Evolutionary conservation across 163 green algal species (phyloP), one percentile per base, ranked within the genome.

Genomic region (Chlorella variabilis): DNA sequence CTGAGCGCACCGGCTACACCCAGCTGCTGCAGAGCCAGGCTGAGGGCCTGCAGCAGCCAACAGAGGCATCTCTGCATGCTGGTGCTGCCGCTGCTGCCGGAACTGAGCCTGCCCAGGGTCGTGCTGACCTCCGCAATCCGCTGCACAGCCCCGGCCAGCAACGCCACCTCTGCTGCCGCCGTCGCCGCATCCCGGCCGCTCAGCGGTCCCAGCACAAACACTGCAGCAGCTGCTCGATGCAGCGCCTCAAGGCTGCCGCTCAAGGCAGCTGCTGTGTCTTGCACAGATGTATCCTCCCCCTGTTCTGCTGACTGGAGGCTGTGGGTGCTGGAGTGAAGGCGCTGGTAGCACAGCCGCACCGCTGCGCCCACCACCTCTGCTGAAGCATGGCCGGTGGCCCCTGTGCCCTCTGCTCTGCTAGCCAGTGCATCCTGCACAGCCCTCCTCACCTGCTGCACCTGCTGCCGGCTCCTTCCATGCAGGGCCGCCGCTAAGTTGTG

Each of bases 191-290:
- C 62, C 2, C 61, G 2, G 17, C 31, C 13, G 76, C 76, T 82
- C 8, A 82, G 39, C 9, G 76, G 62, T 13, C 76, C 76, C 33
- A 82, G 34, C 23, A 82, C 49, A 39, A 58, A 56, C 45, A 82
- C 45, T 3, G 39, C 21, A 1, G 41, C 45, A 15, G 75, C 59
- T 5, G 31, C 21, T 31, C 4, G 18, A n/a, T 75, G 2, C 8
- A 59, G 27, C 5, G n/a, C 18, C 4, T 0, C 23, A 31, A 66
- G 33, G 34, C 34, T 33, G 23, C 34, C 13, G 39, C 25, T 34
- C 8, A 39, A 27, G 33, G 38, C 18, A 33, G 38, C 68, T 48
- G 68, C 68, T 56, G 39, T 11, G 41, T 0, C 31, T 36, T 18
- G 41, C 49, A 36, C 31, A 4, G 27, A 3, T 36, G 33, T 4